These are phyloP conservation scores for Penicillium rolfsii DNA, from an alignment of 2,329 filamentous ascomycete genomes.

Conservation along the genomic window DNA sequence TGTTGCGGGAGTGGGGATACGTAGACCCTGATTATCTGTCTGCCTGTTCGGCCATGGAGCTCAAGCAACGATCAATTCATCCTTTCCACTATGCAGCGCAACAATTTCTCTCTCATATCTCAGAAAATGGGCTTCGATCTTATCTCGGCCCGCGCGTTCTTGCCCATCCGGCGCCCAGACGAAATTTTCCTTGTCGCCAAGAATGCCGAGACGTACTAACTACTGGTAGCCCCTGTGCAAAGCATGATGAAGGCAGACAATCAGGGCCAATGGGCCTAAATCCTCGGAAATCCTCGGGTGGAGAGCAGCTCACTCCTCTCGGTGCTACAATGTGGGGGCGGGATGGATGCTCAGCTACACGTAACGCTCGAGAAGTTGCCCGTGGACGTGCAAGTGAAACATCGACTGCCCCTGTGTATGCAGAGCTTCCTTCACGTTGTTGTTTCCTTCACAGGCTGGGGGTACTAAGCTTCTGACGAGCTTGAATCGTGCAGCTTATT, in stretches of 20 bases:
- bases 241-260: neutral
- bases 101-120: neutral
- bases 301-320: neutral
- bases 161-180: neutral
- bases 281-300: neutral
- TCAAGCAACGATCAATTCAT: too few relatives aligned
- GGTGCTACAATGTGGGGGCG: neutral
- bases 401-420: neutral
- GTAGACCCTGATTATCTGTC: neutral
- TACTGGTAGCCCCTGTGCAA: neutral
- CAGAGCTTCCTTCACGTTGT: too few relatives aligned
- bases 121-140: neutral
- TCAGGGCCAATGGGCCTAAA: neutral
- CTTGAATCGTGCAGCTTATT: neutral
- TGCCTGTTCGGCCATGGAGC: neutral
- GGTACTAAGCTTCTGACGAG: neutral
- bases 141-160: neutral
- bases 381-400: neutral
- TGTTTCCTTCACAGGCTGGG: neutral
- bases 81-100: neutral
- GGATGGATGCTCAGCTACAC: neutral
- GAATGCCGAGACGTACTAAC: slow-evolving; percentile 1
- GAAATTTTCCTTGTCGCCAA: slow-evolving; percentile 1
- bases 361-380: neutral
- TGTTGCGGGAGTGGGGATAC: neutral